Evolutionary conservation across 768 basidiomycete species (phyloP), one percentile per base, ranked within the genome.

Genomic region (Suillus plorans): DNA sequence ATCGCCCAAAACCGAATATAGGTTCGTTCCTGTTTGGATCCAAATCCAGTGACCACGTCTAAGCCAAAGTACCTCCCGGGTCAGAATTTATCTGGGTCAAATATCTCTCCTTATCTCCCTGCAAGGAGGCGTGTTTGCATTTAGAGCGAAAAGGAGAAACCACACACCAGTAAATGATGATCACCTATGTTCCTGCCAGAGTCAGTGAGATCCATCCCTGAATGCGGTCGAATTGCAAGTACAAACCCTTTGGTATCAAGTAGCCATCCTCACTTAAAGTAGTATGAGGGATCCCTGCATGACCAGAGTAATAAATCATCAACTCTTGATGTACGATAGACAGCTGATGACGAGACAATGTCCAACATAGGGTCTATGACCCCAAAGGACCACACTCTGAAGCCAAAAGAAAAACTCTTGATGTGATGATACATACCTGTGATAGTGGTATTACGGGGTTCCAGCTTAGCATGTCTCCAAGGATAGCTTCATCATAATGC

Each of bases 231-330:
- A 28, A 28, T 28, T 18, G 31, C 53, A n/a, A 13, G 7, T 5
- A 49, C 67, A n/a, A n/a, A 66, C 85, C 86, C 63, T 80, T 79
- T 6, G 86, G 86, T 63, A 88, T 88, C 3, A 81, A 71, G 49
- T 81, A 81, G 14, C 79, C 78, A 47, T 83, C 81, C 61, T 81
- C 80, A 47, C 75, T 70, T 0, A 77, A 79, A 3, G 71, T 53
- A 45, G 60, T 60, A 58, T 76, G 79, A 16, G 78, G 73, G 22
- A 77, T 41, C 20, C 67, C 77, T 72, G 42, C 25, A 41, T 31
- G 14, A 44, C 28, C 6, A 42, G 14, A 41, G 34, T 1, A 14
- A 31, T n/a, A 25, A 3, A 7, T 18, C 12, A 36, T n/a, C 20
- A 57, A 57, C 14, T 37, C 13, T 22, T 57, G 55, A 12, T 20